These are phyloP conservation scores for Diaporthe citrichinensis DNA, from an alignment of 2,329 filamentous ascomycete species.

Conservation along the genomic window DNA sequence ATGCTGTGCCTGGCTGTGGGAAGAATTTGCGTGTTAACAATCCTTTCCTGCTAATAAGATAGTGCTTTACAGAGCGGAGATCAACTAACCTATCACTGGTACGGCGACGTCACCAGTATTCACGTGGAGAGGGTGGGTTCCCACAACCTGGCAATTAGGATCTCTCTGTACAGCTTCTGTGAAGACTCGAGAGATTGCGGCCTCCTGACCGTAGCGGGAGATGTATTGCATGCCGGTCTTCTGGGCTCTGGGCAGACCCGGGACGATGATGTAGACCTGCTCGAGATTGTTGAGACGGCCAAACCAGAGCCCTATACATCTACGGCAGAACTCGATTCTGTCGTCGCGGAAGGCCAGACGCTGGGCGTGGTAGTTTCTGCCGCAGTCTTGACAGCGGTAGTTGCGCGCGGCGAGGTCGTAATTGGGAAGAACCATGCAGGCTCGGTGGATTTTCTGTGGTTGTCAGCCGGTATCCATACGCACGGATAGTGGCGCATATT, in stretches of 20 bases:
- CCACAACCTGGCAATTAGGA: background rate
- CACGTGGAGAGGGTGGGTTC: background rate
- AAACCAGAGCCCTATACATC: background rate
- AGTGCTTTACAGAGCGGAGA: background rate
- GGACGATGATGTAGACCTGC: background rate
- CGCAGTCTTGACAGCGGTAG: background rate
- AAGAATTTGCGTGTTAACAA: background rate
- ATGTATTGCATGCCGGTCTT: background rate
- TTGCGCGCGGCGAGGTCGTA: background rate
- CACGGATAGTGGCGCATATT: rapidly evolving
- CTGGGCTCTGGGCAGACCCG: background rate
- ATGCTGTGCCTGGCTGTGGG: rapidly evolving
- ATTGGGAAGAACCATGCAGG: background rate
- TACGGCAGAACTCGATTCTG: background rate
- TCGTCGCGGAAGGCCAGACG: background rate
- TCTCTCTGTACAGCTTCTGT: rapidly evolving
- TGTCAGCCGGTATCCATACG: background rate
- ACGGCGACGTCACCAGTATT: background rate
- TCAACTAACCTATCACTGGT: background rate
- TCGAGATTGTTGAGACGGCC: background rate
- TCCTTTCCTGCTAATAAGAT: background rate
- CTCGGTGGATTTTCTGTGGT: background rate
- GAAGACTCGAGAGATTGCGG: rapidly evolving
- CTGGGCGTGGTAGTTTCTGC: background rate
- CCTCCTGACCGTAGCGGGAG: background rate